Conservation (phyloP, 441 rosid species). For the Jatropha podagrica region DNA sequence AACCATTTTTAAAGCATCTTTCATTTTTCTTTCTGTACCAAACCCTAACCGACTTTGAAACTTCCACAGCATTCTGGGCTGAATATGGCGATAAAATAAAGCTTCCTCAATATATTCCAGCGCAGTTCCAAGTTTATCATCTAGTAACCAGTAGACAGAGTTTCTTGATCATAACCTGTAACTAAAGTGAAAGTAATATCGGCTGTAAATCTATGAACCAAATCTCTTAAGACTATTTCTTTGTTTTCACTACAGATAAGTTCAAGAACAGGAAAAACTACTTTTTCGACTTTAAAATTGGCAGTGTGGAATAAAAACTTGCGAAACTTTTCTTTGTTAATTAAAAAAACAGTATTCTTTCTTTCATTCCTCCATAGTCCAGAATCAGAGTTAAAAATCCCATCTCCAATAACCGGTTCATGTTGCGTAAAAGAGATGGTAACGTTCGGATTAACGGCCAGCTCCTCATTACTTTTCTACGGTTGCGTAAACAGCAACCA, state of each 20-base stretch:
- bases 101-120: constrained; percentile 4
- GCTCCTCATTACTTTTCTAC: background rate
- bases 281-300: background rate
- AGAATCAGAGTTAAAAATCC: background rate
- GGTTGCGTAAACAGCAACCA: background rate
- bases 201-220: background rate
- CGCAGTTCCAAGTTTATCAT: background rate
- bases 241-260: background rate
- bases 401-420: constrained; percentile 3
- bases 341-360: background rate
- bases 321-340: background rate
- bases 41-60: background rate
- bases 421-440: background rate
- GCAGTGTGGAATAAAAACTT: background rate
- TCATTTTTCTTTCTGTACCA: constrained; percentile 1
- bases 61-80: background rate
- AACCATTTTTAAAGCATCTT: background rate
- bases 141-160: background rate
- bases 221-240: background rate
- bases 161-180: background rate
- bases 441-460: background rate
- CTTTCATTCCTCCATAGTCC: background rate
- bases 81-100: background rate
- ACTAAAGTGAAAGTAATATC: background rate
- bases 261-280: background rate